Evolutionary conservation across 148 eudicot species (phyloP).

Genomic region (Nepenthes mirabilis): DNA sequence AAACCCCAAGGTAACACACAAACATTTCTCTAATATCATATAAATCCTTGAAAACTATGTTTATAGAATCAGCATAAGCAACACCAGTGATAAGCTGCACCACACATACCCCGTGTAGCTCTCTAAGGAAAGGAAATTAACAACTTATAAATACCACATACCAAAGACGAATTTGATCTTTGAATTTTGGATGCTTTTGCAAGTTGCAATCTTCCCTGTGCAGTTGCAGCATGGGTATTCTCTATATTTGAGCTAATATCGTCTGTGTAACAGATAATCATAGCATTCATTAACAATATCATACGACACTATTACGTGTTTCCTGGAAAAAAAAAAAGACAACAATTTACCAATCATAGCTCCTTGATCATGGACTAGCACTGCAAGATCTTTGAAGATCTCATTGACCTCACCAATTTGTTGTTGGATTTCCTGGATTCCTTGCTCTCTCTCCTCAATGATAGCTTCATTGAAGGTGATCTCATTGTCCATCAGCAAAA

Average conservation of each 20-base stretch:
- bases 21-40: no score
- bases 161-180: conserved; percentile 81
- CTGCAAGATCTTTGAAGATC: conserved; percentile 82
- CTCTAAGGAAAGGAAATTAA: neutral
- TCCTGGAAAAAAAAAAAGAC: neutral
- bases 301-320: neutral
- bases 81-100: no score
- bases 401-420: conserved; percentile 87
- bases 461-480: conserved; percentile 60
- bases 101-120: no score
- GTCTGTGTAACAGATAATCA: conserved; percentile 26
- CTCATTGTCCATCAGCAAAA: conserved; percentile 56
- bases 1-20: no score
- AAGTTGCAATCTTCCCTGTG: conserved; percentile 69
- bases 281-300: neutral
- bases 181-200: conserved; percentile 78
- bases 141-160: conserved; percentile 18
- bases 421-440: conserved; percentile 68
- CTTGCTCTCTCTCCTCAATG: conserved; percentile 73
- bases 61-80: no score
- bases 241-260: conserved; percentile 72
- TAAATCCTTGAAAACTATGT: no score
- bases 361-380: conserved; percentile 79
- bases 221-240: conserved; percentile 67
- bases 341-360: conserved; percentile 46